Evolutionary conservation across 2,329 filamentous ascomycete species (phyloP), one percentile per base, ranked within the genome.

Genomic region (Aschersonia sp.): DNA sequence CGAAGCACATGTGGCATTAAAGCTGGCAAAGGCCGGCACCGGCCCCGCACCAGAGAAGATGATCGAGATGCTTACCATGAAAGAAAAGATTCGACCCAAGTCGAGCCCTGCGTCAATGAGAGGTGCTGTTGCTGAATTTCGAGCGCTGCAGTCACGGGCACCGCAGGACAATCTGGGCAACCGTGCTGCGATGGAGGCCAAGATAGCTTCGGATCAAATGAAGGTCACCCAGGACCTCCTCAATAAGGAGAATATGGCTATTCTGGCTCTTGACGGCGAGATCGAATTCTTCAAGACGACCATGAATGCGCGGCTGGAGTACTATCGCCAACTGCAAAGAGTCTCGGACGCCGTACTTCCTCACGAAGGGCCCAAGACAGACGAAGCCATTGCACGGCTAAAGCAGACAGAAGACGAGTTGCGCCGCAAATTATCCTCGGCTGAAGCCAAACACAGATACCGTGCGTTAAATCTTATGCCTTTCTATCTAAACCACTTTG

Each of bases 301-400:
- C 0, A 89, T 94, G 79, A 97, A 97, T 57, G 73, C 80, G 39
- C 81, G 92, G 11, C 66, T 95, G 1, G 87, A 92, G 49, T 97
- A 88, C 59, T 97, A 97, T 59, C 80, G 83, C 5, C 88, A 95
- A 58, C 72, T 97, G 9, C 92, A 97, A 59, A 76, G 79, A 30
- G 80, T 97, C n/a, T 95, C 89, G 0, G 90, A 97, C 59, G 86
- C 79, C 14, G 87, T 97, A 0, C 75, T 77, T 5, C 81, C 84
- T 1, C 85, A 84, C 48, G 81, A 87, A 48, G 81, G 83, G 9
- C 56, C 76, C 10, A 69, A 68, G 2, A 67, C 82, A 9, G 74
- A 84, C 42, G 61, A 67, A 9, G 56, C 55, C 6, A 66, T 77
- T 30, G 48, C 53, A 14, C 58, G 50, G 45, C 55, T 66, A 46